phyloP scores from a whole-genome alignment of 2,329 filamentous ascomycete genomes.

The Pyrenochaeta sp. region DNA sequence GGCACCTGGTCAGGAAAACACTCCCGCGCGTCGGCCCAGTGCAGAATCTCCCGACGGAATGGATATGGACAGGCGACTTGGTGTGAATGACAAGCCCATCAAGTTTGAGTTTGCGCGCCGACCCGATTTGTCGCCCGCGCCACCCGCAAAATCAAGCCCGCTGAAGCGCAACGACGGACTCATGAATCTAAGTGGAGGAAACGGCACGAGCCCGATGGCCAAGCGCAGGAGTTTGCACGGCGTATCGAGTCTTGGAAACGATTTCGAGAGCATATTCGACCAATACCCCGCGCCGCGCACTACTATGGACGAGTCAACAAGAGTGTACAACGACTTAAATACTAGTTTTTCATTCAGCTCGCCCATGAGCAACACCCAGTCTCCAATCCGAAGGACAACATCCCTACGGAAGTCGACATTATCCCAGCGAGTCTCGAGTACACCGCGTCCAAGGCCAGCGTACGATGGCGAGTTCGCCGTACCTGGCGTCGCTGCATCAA shows the following conservation, averaged over 20 bases:
- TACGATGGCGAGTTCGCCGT: constrained; percentile 61
- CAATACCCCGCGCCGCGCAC: constrained; percentile 45
- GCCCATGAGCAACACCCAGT: constrained; percentile 39
- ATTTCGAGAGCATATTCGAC: constrained; percentile 79
- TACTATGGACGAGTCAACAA: constrained; percentile 33
- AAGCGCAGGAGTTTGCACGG: constrained; percentile 90
- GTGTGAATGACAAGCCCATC: constrained; percentile 55
- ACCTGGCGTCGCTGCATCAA: constrained; percentile 62
- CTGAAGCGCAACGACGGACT: constrained; percentile 90
- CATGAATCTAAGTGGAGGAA: constrained; percentile 84
- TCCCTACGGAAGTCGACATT: constrained; percentile 87
- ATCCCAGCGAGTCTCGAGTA: constrained; percentile 74
- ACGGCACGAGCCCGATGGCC: constrained; percentile 83
- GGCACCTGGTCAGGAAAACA: constrained; percentile 58
- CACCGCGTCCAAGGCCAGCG: constrained; percentile 49
- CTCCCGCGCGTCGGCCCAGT: constrained; percentile 43
- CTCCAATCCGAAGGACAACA: constrained; percentile 61
- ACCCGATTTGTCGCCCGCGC: constrained; percentile 47
- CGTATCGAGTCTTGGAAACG: constrained; percentile 65
- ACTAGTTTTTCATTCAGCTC: constrained; percentile 48
- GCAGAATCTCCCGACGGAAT: constrained; percentile 32
- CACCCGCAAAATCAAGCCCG: constrained; percentile 74
- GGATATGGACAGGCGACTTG: constrained; percentile 54
- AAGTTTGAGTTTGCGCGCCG: constrained; percentile 56
- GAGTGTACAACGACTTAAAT: constrained; percentile 39